Percentiles rank a stretch among this genome's conserved stretches.
Evolutionary conservation across 1,284 basidiomycete species (phyloP).

Genomic region (Heterobasidion parviporum): DNA sequence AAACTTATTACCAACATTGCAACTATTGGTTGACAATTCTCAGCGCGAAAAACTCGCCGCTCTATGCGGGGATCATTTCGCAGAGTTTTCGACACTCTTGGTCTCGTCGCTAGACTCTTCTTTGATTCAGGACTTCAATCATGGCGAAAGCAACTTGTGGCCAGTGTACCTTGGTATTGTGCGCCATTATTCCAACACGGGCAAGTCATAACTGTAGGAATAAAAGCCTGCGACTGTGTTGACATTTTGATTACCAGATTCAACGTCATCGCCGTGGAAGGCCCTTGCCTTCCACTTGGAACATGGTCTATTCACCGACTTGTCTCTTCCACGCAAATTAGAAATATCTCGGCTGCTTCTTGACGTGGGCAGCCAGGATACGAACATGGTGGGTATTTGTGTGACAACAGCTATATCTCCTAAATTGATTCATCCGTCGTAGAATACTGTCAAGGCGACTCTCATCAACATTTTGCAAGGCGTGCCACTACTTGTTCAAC

Average conservation of each 20-base stretch:
- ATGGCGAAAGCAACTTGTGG: conserved; percentile 38
- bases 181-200: conserved; percentile 35
- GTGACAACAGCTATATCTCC: neutral
- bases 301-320: conserved; percentile 40
- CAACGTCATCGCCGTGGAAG: conserved; percentile 23
- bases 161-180: conserved; percentile 35
- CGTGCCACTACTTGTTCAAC: conserved; percentile 42
- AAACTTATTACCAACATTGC: conserved; percentile 56
- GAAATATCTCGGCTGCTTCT: conserved; percentile 49
- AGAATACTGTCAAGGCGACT: conserved; percentile 45
- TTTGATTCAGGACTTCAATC: conserved; percentile 36
- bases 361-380: conserved; percentile 34
- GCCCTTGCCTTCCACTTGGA: conserved; percentile 37
- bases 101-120: conserved; percentile 50
- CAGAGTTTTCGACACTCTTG: conserved; percentile 40
- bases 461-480: conserved; percentile 41
- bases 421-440: neutral
- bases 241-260: conserved; percentile 14
- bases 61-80: conserved; percentile 20
- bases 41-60: conserved; percentile 2
- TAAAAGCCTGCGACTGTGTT: neutral
- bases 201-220: conserved; percentile 19
- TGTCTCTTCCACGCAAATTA: conserved; percentile 45
- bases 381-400: conserved; percentile 35
- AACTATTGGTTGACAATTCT: conserved; percentile 29